Base-by-base conservation (phyloP, 2,329 filamentous ascomycete genomes). In the Colletotrichum sp. region DNA sequence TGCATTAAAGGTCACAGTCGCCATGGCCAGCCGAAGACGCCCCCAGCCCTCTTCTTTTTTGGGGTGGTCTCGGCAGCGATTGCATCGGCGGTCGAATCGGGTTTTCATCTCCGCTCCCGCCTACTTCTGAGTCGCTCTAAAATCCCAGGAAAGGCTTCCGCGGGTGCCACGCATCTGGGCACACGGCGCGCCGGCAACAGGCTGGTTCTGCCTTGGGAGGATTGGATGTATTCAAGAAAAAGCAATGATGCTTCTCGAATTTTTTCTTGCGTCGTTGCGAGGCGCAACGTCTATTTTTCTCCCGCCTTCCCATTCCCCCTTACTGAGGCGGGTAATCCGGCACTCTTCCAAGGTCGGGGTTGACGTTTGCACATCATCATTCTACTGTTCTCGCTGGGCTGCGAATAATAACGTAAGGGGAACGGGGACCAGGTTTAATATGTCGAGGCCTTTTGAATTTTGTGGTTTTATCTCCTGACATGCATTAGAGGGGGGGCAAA, bases 71-170 rank as follows among this genome's bases (percentile, higher is more conserved):
- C 39, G 55, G 32, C 55, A 55, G 73, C 57, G 73, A 75, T 52
- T 21, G 59, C 55, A 32, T 61, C 61, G 61, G 61, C 61, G 61
- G 28, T 72, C 72, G 13, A 73, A 73, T 68, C 32, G 32, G 63
- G 69, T 57, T 63, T 12, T 67, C 61, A 68, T 75, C 69, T 73
- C 73, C 73, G 73, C 28, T 43, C 21, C 69, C 61, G 43, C 43
- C 43, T 52, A 52, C 69, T 72, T 72, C 72, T 64, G 60, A 61
- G 34, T 66, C 72, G 68, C n/a, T 43, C 69, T 72, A n/a, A 43
- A 67, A 52, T 21, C 48, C 36, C 55, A 66, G 30, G 72, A 66
- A 72, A 43, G 18, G 21, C 26, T 36, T 26, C 61, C 68, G 68
- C 57, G 24, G 21, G 28, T 36, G 34, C 34, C 67, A 39, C 67